A percentile compares a stretch with the other conserved stretches of the same genome.
phyloP scores from a whole-genome alignment of 768 basidiomycete genomes.

The Infundibulicybe gibba region DNA sequence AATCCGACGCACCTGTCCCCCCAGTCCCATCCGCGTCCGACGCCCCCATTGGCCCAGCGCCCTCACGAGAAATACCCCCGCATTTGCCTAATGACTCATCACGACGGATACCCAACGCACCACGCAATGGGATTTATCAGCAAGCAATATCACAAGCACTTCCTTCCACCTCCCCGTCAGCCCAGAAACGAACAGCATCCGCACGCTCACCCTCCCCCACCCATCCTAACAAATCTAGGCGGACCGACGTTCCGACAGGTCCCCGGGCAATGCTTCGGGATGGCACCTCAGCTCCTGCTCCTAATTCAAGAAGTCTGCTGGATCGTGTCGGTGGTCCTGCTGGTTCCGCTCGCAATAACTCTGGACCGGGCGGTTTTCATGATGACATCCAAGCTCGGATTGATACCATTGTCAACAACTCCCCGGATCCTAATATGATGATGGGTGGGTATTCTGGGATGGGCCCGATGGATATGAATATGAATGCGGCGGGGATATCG shows the following conservation, averaged over 20 bases:
- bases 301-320: constrained; percentile 61
- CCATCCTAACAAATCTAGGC: constrained; percentile 67
- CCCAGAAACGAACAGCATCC: constrained; percentile 63
- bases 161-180: constrained; percentile 41
- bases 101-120: constrained; percentile 40
- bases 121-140: constrained; percentile 64
- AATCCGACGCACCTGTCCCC: constrained; percentile 38
- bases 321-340: constrained; percentile 74
- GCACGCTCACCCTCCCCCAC: constrained; percentile 65
- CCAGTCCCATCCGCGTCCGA: constrained; percentile 31
- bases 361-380: constrained; percentile 34
- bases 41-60: constrained; percentile 22
- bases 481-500: constrained; percentile 47
- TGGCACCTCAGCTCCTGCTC: constrained; percentile 20
- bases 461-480: constrained; percentile 61
- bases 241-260: constrained; percentile 77
- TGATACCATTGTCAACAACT: constrained; percentile 66
- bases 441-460: constrained; percentile 37
- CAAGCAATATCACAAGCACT: constrained; percentile 69
- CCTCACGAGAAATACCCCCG: constrained; percentile 27
- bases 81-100: constrained; percentile 33
- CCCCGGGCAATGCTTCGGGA: constrained; percentile 78
- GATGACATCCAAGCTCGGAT: constrained; percentile 81
- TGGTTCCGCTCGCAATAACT: constrained; percentile 27
- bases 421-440: constrained; percentile 56